Base-by-base conservation (phyloP, 208 protist species). In the Endotrypanum monterogeii region DNA sequence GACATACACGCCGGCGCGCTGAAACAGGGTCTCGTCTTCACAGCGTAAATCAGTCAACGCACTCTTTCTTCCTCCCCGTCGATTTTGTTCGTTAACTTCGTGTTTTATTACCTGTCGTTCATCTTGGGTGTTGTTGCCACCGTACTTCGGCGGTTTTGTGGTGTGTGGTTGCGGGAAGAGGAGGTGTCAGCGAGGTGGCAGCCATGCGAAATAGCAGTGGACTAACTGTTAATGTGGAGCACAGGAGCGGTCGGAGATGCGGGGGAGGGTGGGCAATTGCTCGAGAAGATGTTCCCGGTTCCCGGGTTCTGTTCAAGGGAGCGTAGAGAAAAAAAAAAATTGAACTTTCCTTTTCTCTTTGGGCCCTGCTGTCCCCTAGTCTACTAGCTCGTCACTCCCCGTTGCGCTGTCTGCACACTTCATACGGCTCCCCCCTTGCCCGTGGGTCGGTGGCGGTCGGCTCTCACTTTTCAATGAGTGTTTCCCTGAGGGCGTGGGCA, bases 21-120 rank as follows among this genome's bases (percentile, higher is more conserved):
- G 58, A 94, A 93, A 76, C 93, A 97, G 72, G 91, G 91, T 12
- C 50, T 97, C 65, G 68, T 90, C 44, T 86, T 96, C 71, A 94
- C 88, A 35, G 88, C 90, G 25, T 96, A 83, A 75, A 2, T 44
- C 32, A 48, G 5, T 37, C 16, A 20, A 2, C 30, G 30, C 6
- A 67, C 20, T 51, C 7, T 11, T 35, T 44, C 67, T 51, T 11
- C 44, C 39, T 37, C 2, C 44, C 66, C 25, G 14, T 25, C 73
- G 52, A 16, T 32, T 32, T 30, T 28, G 20, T 28, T 20, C n/a
- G 28, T 69, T 50, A 50, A 55, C n/a, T 54, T 69, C 37, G 28
- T 41, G 28, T 41, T 62, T 41, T 61, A 3, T 41, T 35, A 3
- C 35, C 23, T 30, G 60, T 44, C 23, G 37, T 44, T 12, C 7